phyloP scores from a whole-genome alignment of 139 green algal genomes.

The Tetradesmus lagerheimii region DNA sequence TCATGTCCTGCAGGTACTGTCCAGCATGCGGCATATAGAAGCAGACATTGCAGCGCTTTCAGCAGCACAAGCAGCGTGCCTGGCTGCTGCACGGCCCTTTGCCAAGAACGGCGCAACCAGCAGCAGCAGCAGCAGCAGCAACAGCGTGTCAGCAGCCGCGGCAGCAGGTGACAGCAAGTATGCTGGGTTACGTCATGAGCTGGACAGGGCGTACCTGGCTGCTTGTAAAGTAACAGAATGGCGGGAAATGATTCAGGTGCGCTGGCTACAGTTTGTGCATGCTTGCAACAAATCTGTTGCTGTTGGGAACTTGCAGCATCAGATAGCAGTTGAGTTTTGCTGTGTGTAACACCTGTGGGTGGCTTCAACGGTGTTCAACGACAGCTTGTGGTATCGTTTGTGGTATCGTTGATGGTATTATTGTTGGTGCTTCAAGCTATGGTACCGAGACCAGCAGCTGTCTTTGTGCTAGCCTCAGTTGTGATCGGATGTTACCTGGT shows the following conservation, averaged over 20 bases:
- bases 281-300: too few species aligned
- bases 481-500: too few species aligned
- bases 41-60: conserved; percentile 19
- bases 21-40: neutral
- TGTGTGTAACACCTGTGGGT: too few species aligned
- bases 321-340: too few species aligned
- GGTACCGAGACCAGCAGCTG: too few species aligned
- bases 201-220: conserved; percentile 35
- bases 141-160: neutral
- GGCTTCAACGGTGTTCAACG: too few species aligned
- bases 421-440: too few species aligned
- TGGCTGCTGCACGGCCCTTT: conserved; percentile 15
- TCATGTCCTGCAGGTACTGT: conserved; percentile 7
- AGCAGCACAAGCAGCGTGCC: conserved; percentile 28
- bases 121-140: conserved; percentile 37
- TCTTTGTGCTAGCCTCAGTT: too few species aligned
- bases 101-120: neutral
- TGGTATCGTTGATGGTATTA: too few species aligned
- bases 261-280: too few species aligned
- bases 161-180: neutral
- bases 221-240: conserved; percentile 28
- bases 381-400: too few species aligned
- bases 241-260: conserved; percentile 40
- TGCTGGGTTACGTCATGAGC: neutral
- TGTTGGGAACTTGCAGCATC: too few species aligned